phyloP scores from a whole-genome alignment of 2,329 filamentous ascomycete genomes.

The Fusarium humuli region DNA sequence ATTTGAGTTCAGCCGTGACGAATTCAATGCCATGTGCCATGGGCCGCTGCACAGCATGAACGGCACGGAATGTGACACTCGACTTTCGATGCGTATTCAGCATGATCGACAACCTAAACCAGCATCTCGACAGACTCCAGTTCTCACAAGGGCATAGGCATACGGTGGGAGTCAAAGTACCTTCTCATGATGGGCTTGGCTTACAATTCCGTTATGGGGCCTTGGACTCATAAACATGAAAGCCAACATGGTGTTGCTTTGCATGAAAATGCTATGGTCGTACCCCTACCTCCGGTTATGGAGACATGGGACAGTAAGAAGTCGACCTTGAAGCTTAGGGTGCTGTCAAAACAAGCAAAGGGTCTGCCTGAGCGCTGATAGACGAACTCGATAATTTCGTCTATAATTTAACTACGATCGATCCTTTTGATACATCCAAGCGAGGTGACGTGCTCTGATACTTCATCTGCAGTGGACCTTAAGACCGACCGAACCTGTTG shows the following conservation, averaged over 20 bases:
- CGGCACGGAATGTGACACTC: slow-evolving; percentile 43
- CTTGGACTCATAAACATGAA: neutral
- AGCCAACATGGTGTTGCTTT: slow-evolving; percentile 24
- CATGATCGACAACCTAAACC: slow-evolving; percentile 32
- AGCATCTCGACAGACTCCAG: slow-evolving; percentile 27
- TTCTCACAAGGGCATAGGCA: slow-evolving; percentile 5
- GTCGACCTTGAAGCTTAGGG: neutral
- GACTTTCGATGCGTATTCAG: slow-evolving; percentile 26
- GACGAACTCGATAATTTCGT: neutral
- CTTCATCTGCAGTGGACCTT: neutral
- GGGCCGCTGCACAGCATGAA: slow-evolving; percentile 36
- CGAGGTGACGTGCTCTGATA: neutral
- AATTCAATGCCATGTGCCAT: slow-evolving; percentile 36
- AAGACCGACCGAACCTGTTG: slow-evolving; percentile 6
- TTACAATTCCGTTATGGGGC: neutral
- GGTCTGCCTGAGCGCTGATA: neutral
- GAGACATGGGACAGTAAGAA: neutral
- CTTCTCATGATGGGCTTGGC: neutral
- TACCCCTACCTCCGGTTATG: neutral
- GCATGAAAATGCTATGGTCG: neutral
- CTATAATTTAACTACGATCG: neutral
- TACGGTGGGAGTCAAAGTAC: slow-evolving; percentile 8
- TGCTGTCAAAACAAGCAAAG: neutral
- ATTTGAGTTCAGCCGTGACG: slow-evolving; percentile 13
- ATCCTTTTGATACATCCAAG: neutral